Base-by-base conservation (phyloP, 1,139 yeast species). In the Yamadazyma songkhlaensis region DNA sequence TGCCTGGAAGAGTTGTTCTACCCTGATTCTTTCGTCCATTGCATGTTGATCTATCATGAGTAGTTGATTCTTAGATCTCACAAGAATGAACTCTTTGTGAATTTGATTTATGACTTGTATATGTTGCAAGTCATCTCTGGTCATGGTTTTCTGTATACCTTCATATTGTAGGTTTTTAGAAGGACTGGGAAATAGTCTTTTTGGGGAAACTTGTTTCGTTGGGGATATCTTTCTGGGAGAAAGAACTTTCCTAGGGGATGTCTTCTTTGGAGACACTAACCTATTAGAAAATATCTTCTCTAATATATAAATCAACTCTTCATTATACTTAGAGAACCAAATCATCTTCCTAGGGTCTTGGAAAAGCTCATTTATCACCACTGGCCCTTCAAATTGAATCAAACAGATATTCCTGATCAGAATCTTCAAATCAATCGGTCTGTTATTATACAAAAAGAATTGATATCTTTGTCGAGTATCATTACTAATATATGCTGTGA, bases 1-100 rank as follows among this genome's bases (percentile, higher is more conserved):
- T 3, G 12, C 6, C 23, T 52, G 48, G 9, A 76, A 56, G 6
- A 72, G 49, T 2, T 44, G 37, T 48, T 86, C 95, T 2, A 82
- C 68, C 31, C 66, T 63, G 0, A 84, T 60, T 34, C 95, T 55
- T 50, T 85, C 95, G 54, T 84, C 92, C 32, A 81, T 77, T 1
- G 95, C 94, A 61, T 86, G 95, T 52, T 85, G 95, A 50, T 86
- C 95, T 2, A 83, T 50, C 1, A 75, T 58, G 9, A 72, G 52
- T 3, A 82, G 49, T 3, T 44, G 22, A 4, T 40, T 28, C 1
- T 32, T 32, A 17, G 60, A 38, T 13, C 53, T 58, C 2, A 74
- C 57, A 12, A 84, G 55, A 14, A 85, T 75, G 49, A 83, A 84
- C 48, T 78, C 79, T 4, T 59, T 51, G 35, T 80, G 87, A 2